Conservation (phyloP, 257 asterid species). For the Schizonepeta tenuifolia region DNA sequence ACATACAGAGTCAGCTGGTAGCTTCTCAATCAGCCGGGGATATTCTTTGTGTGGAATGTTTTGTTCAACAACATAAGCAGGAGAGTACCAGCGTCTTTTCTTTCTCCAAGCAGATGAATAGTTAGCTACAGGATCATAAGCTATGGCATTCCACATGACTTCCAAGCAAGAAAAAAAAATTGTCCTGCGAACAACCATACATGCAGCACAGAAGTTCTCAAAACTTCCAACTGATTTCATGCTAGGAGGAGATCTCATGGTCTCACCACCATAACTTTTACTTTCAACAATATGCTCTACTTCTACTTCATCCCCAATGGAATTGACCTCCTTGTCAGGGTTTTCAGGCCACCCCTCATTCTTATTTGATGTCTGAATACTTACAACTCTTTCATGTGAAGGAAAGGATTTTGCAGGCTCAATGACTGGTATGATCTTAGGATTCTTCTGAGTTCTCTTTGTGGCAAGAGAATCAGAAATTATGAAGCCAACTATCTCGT, state of each 20-base stretch:
- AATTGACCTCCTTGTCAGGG: slow-evolving; percentile 40
- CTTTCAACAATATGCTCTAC: slow-evolving; percentile 35
- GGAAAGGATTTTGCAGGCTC: slow-evolving; percentile 43
- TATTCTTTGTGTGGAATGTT: slow-evolving; percentile 33
- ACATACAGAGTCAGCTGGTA: slow-evolving; percentile 57
- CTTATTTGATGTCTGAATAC: slow-evolving; percentile 21
- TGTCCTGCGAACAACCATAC: slow-evolving; percentile 50
- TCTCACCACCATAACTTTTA: slow-evolving; percentile 38
- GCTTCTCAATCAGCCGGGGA: slow-evolving; percentile 39
- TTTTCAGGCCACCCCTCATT: slow-evolving; percentile 50
- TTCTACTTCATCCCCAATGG: slow-evolving; percentile 43
- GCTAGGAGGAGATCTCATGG: slow-evolving; percentile 43
- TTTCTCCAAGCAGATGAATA: slow-evolving; percentile 81
- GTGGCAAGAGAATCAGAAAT: slow-evolving; percentile 62
- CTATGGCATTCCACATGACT: slow-evolving; percentile 79
- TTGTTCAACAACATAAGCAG: slow-evolving; percentile 39
- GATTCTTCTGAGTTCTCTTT: slow-evolving; percentile 55
- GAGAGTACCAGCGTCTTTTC: slow-evolving; percentile 64
- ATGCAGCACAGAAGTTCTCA: slow-evolving; percentile 73
- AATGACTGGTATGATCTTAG: slow-evolving; percentile 41
- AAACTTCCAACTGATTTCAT: slow-evolving; percentile 71
- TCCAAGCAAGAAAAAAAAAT: slow-evolving; percentile 69
- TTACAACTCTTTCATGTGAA: slow-evolving; percentile 48
- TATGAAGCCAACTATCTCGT: slow-evolving; percentile 77
- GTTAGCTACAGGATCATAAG: slow-evolving; percentile 68